A percentile compares a stretch with the other conserved stretches of the same genome.
These are phyloP conservation scores for Stachybotrys elegans DNA, from an alignment of 2,329 filamentous ascomycete genomes.

Conservation along the genomic window DNA sequence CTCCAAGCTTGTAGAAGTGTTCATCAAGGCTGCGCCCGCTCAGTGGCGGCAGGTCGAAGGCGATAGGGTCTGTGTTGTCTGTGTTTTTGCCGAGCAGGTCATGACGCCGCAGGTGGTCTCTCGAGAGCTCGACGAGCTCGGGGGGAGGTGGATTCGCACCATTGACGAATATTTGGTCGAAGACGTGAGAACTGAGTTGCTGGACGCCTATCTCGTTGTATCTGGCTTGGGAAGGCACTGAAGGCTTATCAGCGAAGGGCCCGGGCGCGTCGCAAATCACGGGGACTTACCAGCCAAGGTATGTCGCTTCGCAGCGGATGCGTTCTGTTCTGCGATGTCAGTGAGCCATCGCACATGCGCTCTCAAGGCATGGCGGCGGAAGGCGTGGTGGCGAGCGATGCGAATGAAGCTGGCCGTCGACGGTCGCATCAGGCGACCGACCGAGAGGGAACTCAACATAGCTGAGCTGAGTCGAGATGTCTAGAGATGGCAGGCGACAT, in stretches of 20 bases:
- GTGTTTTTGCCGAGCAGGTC: slow-evolving; percentile 87
- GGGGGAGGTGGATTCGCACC: slow-evolving; percentile 52
- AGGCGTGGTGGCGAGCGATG: slow-evolving; percentile 43
- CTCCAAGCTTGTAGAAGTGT: slow-evolving; percentile 85
- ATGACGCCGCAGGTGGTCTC: slow-evolving; percentile 77
- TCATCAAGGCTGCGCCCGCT: slow-evolving; percentile 82
- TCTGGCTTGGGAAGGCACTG: slow-evolving; percentile 55
- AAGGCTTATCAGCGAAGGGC: neutral
- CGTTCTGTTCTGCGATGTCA: slow-evolving; percentile 21
- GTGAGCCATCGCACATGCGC: slow-evolving; percentile 40
- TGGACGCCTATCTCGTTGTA: slow-evolving; percentile 94
- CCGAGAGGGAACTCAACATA: slow-evolving; percentile 23
- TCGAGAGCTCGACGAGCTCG: slow-evolving; percentile 73
- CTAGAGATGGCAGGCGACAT: slow-evolving; percentile 7
- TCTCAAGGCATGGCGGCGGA: slow-evolving; percentile 28
- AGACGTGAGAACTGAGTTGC: slow-evolving; percentile 80
- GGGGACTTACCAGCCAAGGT: slow-evolving; percentile 37
- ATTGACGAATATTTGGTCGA: slow-evolving; percentile 73
- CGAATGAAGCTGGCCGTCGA: slow-evolving; percentile 43
- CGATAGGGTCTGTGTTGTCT: slow-evolving; percentile 69
- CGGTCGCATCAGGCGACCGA: slow-evolving; percentile 34
- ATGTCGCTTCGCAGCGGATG: slow-evolving; percentile 9
- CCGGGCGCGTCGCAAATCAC: neutral
- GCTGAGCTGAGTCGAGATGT: slow-evolving; percentile 20
- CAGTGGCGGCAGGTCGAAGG: slow-evolving; percentile 77